These are phyloP conservation scores for Trametes villosa DNA, from an alignment of 768 basidiomycete genomes.

Conservation along the genomic window DNA sequence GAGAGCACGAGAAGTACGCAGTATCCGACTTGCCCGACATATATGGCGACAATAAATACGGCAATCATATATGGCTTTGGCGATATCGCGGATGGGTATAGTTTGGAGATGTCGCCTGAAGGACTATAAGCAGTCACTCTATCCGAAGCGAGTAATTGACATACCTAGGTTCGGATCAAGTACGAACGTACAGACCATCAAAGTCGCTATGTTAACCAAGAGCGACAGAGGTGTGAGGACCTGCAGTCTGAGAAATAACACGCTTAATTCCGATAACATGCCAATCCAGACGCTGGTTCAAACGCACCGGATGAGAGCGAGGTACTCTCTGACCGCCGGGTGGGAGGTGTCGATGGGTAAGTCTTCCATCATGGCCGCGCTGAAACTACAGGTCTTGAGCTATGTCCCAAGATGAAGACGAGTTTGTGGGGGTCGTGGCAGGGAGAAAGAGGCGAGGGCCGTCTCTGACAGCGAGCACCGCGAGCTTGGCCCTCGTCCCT, in stretches of 20 bases:
- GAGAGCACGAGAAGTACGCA: slow-evolving; percentile 77
- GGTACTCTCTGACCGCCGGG: slow-evolving; percentile 67
- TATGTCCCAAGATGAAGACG: not conserved
- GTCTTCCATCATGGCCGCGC: slow-evolving; percentile 47
- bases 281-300: not conserved
- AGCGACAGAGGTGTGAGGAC: slow-evolving; percentile 86
- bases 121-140: slow-evolving; percentile 1
- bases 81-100: slow-evolving; percentile 72
- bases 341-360: slow-evolving; percentile 47
- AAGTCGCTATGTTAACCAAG: slow-evolving; percentile 75
- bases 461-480: not conserved
- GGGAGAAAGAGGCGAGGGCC: not conserved
- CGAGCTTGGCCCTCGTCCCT: not conserved
- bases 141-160: not conserved
- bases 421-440: not conserved
- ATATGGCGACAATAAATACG: slow-evolving; percentile 63
- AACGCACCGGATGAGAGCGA: slow-evolving; percentile 61
- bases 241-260: slow-evolving; percentile 57
- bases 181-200: slow-evolving; percentile 69
- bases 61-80: slow-evolving; percentile 63
- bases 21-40: slow-evolving; percentile 76
- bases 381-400: too few relatives aligned
- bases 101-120: slow-evolving; percentile 52
- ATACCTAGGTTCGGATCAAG: slow-evolving; percentile 65
- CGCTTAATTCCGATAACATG: not conserved